These are phyloP conservation scores for Coemansia sp. DNA, from an alignment of 192 early-diverging fungal genomes.

Conservation along the genomic window DNA sequence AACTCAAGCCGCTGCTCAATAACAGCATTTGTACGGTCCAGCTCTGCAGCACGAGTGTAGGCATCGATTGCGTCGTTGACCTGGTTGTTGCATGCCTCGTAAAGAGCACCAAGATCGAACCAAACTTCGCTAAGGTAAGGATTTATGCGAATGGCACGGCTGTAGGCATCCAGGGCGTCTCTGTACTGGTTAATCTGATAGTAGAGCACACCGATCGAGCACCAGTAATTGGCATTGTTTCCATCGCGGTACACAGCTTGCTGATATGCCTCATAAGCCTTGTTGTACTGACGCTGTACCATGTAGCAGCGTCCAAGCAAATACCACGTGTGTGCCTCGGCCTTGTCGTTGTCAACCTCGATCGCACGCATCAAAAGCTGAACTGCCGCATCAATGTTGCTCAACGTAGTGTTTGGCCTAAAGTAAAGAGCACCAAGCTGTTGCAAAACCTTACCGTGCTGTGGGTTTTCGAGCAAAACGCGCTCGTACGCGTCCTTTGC, in stretches of 20 bases:
- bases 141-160: constrained; percentile 88
- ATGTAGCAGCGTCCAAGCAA: constrained; percentile 95
- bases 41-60: constrained; percentile 87
- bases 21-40: constrained; percentile 84
- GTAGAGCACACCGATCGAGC: constrained; percentile 97
- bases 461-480: constrained; percentile 83
- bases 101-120: constrained; percentile 95
- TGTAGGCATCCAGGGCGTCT: constrained; percentile 97
- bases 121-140: constrained; percentile 96
- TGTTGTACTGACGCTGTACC: constrained; percentile 89
- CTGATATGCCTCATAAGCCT: constrained; percentile 97
- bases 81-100: constrained; percentile 98
- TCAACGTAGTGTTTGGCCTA: constrained; percentile 76
- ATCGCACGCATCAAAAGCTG: constrained; percentile 79
- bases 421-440: constrained; percentile 98
- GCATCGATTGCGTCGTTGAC: constrained; percentile 95
- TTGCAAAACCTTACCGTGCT: constrained; percentile 92
- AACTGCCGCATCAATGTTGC: constrained; percentile 82
- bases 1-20: constrained; percentile 74
- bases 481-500: constrained; percentile 93
- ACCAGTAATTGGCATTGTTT: constrained; percentile 96
- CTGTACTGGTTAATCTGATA: constrained; percentile 93
- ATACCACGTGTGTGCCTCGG: constrained; percentile 94
- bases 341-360: constrained; percentile 74
- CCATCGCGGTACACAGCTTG: constrained; percentile 93